These are phyloP conservation scores for Macadamia integrifolia DNA, from an alignment of 164 flowering plant genomes.

Conservation along the genomic window DNA sequence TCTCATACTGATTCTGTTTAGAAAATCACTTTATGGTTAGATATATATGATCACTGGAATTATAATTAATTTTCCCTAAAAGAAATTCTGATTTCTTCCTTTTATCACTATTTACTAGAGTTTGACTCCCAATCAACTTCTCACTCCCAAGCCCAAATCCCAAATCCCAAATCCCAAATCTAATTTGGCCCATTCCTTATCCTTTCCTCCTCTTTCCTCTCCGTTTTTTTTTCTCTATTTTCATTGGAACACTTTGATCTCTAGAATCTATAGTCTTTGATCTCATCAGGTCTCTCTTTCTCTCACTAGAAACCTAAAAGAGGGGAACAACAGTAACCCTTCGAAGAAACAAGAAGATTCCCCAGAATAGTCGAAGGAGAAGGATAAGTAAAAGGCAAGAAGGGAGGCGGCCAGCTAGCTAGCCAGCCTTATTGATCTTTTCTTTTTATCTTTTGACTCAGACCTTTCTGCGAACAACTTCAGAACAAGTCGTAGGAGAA, in stretches of 20 bases:
- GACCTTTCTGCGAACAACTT: not conserved
- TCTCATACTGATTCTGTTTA: too few relatives aligned
- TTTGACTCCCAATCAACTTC: not conserved
- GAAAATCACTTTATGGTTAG: not conserved
- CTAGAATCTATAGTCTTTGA: too few relatives aligned
- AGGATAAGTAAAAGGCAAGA: not conserved
- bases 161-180: not conserved
- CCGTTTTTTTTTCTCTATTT: too few relatives aligned
- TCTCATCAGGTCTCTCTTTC: constrained; percentile 5
- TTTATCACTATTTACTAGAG: too few relatives aligned
- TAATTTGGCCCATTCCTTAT: not conserved
- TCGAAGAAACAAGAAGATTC: constrained; percentile 30
- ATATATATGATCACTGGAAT: not conserved
- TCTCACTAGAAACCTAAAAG: constrained; percentile 6
- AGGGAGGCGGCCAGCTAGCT: not conserved
- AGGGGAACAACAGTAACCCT: constrained; percentile 4
- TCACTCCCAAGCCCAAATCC: constrained; percentile 2
- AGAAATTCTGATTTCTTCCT: too few relatives aligned
- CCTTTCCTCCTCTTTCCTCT: not conserved
- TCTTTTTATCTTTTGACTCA: not conserved
- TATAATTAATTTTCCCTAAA: too few relatives aligned
- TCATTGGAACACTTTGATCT: too few relatives aligned
- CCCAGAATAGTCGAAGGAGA: not conserved
- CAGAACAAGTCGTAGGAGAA: not conserved
- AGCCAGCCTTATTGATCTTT: too few relatives aligned